Conservation (phyloP, 176 grass and related monocot genomes). For the Oryza rufipogon region DNA sequence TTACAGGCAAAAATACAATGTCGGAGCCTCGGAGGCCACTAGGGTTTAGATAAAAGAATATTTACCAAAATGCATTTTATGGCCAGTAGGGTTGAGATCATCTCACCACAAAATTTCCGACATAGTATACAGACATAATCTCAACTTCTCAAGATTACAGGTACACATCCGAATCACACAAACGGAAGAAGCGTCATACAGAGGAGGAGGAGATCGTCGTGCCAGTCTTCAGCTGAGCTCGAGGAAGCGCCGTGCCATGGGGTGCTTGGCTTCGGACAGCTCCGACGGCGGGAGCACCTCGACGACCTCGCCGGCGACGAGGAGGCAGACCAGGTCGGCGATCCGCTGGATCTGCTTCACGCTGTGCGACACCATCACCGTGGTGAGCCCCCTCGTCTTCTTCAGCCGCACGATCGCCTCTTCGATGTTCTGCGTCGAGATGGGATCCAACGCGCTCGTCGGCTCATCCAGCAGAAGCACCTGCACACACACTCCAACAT, state of each 20-base stretch:
- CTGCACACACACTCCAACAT: conserved; percentile 27
- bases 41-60: no score
- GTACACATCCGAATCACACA: neutral
- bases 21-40: no score
- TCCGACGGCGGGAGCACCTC: conserved; percentile 75
- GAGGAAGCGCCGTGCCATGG: conserved; percentile 80
- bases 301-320: conserved; percentile 82
- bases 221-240: conserved; percentile 62
- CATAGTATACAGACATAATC: neutral
- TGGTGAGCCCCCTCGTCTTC: conserved; percentile 69
- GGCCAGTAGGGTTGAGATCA: neutral
- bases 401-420: conserved; percentile 82
- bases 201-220: no score
- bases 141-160: neutral
- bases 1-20: no score
- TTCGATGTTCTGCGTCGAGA: conserved; percentile 98
- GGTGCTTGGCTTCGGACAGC: conserved; percentile 74
- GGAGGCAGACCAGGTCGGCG: conserved; percentile 80
- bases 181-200: no score
- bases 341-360: conserved; percentile 98
- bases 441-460: conserved; percentile 90
- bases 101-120: neutral
- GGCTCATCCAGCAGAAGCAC: conserved; percentile 90
- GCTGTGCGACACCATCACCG: conserved; percentile 88
- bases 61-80: no score